Evolutionary conservation across 495 filamentous ascomycete species (phyloP).

Genomic region (Staphylotrichum longicolle): DNA sequence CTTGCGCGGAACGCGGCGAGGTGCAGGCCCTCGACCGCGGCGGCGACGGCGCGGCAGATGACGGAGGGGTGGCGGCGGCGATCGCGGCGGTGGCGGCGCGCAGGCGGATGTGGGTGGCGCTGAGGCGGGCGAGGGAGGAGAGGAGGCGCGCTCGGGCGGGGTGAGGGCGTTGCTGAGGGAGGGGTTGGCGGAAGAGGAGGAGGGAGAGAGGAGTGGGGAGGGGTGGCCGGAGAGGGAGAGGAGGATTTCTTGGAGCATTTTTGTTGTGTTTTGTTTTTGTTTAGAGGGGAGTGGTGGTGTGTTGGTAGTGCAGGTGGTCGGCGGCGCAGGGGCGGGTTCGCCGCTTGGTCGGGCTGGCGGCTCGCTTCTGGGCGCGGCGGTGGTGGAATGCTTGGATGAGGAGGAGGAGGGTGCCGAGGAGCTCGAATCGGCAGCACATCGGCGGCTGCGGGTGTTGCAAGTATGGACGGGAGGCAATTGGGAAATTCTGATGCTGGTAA

Average conservation of each 20-base stretch:
- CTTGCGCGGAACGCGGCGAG: slow-evolving; percentile 76
- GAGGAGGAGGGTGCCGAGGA: slow-evolving; percentile 49
- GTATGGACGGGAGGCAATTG: no score
- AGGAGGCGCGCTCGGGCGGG: slow-evolving; percentile 81
- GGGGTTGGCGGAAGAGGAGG: slow-evolving; percentile 36
- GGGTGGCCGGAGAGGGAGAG: slow-evolving; percentile 91
- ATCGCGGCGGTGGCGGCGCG: slow-evolving; percentile 61
- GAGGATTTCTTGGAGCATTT: slow-evolving; percentile 91
- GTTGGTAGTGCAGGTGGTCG: background rate
- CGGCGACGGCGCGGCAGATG: slow-evolving; percentile 85
- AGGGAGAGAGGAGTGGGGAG: slow-evolving; percentile 70
- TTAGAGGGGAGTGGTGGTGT: background rate
- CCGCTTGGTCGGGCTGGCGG: background rate
- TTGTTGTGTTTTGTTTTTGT: slow-evolving; percentile 7
- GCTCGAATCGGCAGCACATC: slow-evolving; percentile 50
- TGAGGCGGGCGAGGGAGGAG: slow-evolving; percentile 68
- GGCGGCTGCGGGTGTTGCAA: background rate
- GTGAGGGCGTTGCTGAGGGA: slow-evolving; percentile 53
- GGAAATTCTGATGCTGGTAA: no score
- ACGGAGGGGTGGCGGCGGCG: slow-evolving; percentile 68
- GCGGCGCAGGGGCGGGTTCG: background rate
- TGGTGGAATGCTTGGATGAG: slow-evolving; percentile 43
- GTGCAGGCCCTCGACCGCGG: slow-evolving; percentile 68
- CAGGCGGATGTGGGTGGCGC: slow-evolving; percentile 69
- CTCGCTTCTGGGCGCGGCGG: slow-evolving; percentile 17